These are phyloP conservation scores for Iberis pinnata DNA, from an alignment of 345 rosid genomes.

Conservation along the genomic window DNA sequence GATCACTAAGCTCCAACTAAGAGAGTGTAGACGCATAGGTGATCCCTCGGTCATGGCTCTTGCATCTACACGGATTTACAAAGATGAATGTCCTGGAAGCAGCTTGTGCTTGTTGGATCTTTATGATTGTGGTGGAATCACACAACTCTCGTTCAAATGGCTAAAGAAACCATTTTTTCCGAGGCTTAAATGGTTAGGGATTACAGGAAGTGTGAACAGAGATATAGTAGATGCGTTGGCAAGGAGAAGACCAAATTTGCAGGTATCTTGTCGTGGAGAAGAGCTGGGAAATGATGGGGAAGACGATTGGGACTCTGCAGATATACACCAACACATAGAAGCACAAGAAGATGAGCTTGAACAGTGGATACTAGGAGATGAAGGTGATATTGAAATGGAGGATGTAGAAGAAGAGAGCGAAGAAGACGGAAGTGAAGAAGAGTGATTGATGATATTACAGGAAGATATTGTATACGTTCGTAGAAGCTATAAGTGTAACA, in stretches of 20 bases:
- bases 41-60: conserved; percentile 81
- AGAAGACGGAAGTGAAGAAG: conserved; percentile 10
- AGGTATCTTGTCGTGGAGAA: conserved; percentile 59
- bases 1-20: conserved; percentile 57
- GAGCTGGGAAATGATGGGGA: conserved; percentile 63
- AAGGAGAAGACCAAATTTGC: conserved; percentile 62
- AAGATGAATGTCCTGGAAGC: conserved; percentile 63
- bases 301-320: conserved; percentile 44
- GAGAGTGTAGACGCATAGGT: conserved; percentile 83
- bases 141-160: conserved; percentile 71
- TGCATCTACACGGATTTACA: conserved; percentile 56
- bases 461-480: neutral
- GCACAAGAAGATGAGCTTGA: conserved; percentile 39
- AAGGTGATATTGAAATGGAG: conserved; percentile 28
- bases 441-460: neutral
- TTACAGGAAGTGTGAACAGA: conserved; percentile 68
- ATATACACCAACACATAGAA: conserved; percentile 24
- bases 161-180: conserved; percentile 84
- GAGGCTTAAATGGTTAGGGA: conserved; percentile 78
- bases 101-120: conserved; percentile 52
- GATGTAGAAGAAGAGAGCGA: conserved; percentile 35
- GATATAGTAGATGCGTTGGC: conserved; percentile 77
- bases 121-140: conserved; percentile 72
- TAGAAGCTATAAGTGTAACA: neutral
- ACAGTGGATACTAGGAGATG: conserved; percentile 29